These are phyloP conservation scores for Leccinum pellstonianum DNA, from an alignment of 768 basidiomycete genomes.

Conservation along the genomic window DNA sequence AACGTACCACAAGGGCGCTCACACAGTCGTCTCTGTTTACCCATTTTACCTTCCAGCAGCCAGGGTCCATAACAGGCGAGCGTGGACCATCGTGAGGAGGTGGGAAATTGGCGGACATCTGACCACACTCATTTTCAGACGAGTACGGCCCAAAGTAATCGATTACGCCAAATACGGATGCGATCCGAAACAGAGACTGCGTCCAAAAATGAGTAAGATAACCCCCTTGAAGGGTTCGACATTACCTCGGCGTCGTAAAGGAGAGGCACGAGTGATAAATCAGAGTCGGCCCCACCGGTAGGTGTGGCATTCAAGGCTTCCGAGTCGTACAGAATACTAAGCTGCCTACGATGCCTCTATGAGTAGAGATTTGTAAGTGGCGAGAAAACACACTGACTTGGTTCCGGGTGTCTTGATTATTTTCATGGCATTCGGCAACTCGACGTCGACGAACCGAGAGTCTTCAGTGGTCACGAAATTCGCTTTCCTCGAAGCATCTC, in stretches of 20 bases:
- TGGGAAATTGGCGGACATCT: constrained; percentile 32
- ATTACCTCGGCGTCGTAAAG: constrained; percentile 57
- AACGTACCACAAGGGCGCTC: constrained; percentile 63
- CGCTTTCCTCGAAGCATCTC: constrained; percentile 15
- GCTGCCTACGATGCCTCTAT: constrained; percentile 28
- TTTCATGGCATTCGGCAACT: constrained; percentile 60
- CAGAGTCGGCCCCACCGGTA: constrained; percentile 15
- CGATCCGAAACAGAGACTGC: constrained; percentile 53
- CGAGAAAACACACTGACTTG: constrained; percentile 41
- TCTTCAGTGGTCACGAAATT: constrained; percentile 14
- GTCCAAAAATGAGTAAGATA: constrained; percentile 7
- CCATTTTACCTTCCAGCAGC: constrained; percentile 81
- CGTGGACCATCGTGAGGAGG: constrained; percentile 59
- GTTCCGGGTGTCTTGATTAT: constrained; percentile 51
- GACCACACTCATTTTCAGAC: constrained; percentile 19
- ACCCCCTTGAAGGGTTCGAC: constrained; percentile 8
- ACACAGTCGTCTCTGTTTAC: constrained; percentile 73
- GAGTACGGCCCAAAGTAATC: constrained; percentile 49
- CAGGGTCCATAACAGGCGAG: constrained; percentile 51
- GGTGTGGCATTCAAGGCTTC: constrained; percentile 42
- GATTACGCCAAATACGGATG: constrained; percentile 60
- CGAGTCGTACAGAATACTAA: constrained; percentile 52
- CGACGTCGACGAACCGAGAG: constrained; percentile 40
- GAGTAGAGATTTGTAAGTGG: background rate
- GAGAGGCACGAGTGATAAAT: constrained; percentile 55